Percentiles rank a stretch among this genome's conserved stretches.
Conservation (phyloP, 306 rosid species). For the Senna siamea region DNA sequence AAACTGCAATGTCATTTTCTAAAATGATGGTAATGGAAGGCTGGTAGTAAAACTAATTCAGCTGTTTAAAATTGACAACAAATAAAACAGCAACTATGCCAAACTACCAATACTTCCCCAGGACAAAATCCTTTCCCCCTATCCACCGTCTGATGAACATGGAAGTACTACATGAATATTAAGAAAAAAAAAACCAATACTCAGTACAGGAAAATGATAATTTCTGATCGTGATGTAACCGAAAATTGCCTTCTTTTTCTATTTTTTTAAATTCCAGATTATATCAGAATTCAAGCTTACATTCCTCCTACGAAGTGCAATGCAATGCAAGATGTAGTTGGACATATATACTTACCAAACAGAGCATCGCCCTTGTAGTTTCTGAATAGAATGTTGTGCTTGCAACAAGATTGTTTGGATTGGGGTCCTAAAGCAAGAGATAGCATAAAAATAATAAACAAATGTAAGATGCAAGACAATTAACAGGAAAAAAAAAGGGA, state of each 20-base stretch:
- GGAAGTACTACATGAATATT: not conserved
- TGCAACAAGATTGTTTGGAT: conserved; percentile 77
- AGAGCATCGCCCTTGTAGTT: conserved; percentile 71
- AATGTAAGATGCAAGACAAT: conserved; percentile 17
- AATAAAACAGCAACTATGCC: not conserved
- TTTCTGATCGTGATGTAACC: not conserved
- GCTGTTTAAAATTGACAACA: no score
- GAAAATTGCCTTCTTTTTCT: conserved; percentile 13
- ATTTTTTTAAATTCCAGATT: not conserved
- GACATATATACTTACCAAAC: conserved; percentile 57
- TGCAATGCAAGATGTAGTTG: not conserved
- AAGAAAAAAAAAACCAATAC: no score
- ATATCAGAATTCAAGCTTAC: conserved; percentile 1
- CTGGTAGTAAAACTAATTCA: not conserved
- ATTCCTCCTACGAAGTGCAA: not conserved
- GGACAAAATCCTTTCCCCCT: not conserved
- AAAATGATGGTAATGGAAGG: not conserved
- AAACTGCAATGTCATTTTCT: not conserved
- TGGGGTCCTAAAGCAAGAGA: conserved; percentile 61
- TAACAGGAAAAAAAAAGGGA: conserved; percentile 5
- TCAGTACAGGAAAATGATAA: not conserved
- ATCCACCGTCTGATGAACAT: not conserved
- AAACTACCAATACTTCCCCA: not conserved
- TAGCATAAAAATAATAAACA: conserved; percentile 21
- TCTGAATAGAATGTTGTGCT: conserved; percentile 72